Evolutionary conservation across 2,329 filamentous ascomycete genomes (phyloP), one percentile per base, ranked within the genome.

Genomic region (Neobulgaria alba): DNA sequence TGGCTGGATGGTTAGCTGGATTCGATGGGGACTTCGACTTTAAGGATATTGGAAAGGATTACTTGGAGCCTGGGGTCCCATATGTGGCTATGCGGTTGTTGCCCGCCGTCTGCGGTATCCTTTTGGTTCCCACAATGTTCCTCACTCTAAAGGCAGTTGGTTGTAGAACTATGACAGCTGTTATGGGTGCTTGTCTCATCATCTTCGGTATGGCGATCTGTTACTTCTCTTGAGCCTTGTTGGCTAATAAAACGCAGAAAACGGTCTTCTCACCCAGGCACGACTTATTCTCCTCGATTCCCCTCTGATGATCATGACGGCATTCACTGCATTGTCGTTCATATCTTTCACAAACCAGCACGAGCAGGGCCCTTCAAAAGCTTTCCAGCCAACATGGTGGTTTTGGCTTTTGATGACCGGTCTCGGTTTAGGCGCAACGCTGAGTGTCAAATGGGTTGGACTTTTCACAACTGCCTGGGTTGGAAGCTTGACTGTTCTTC

Each of bases 31-130:
- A 87, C 49, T 98, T 98, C 62, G 92, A 96, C 64, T 98, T 98
- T 72, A 98, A 96, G 71, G 89, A 98, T 55, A 98, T 98, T 65
- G 92, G 92, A 64, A 95, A 96, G 69, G 92, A 98, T 64, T 98
- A 98, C 61, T 63, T 96, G 49, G 92, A 95, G 67, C 88, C 92
- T 3, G 79, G 80, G 39, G 92, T 98, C 40, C 92, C 92, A 32
- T 98, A 98, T 65, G 92, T 98, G 41, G 85, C 92, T 41, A 98
- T 98, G 92, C 84, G 92, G 61, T 66, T 96, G 66, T 79, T 95
- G 52, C 90, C 92, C 29, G 92, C 92, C 41, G 68, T 96, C 50
- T 82, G 88, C 55, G 92, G 92, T 60, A 81, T 96, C 45, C 65
- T 93, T 41, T 77, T 94, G 29, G 86, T 93, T 38, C 90, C 92